Percentiles rank a stretch among this genome's conserved stretches.
These are phyloP conservation scores for Trypanosomatidae sp. DNA, from an alignment of 208 protist genomes.

Conservation along the genomic window DNA sequence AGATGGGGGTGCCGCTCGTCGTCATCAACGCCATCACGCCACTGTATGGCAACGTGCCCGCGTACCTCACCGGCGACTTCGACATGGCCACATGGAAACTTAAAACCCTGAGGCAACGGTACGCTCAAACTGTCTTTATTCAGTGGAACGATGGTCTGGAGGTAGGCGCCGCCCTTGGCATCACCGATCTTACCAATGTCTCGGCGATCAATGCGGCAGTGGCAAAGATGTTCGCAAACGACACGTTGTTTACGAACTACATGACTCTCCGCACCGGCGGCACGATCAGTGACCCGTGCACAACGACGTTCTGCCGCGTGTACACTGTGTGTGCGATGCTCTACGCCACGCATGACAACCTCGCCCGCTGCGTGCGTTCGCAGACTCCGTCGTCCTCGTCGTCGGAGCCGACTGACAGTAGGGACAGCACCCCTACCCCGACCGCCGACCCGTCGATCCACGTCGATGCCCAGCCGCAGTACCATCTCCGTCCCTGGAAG, in stretches of 20 bases:
- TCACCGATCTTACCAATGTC: constrained; percentile 36
- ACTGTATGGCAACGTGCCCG: constrained; percentile 58
- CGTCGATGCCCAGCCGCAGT: constrained; percentile 29
- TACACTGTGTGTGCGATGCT: constrained; percentile 56
- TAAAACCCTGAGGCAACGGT: constrained; percentile 48
- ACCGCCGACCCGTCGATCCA: constrained; percentile 8
- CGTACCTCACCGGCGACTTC: constrained; percentile 64
- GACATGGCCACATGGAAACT: constrained; percentile 28
- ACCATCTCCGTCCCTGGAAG: constrained; percentile 45
- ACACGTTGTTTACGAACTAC: constrained; percentile 51
- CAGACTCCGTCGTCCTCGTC: constrained; percentile 5
- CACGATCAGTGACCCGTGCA: constrained; percentile 33
- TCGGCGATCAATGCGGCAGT: constrained; percentile 22
- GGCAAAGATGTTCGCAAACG: constrained; percentile 32
- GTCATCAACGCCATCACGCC: constrained; percentile 26
- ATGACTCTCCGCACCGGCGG: constrained; percentile 52
- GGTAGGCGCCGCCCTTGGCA: constrained; percentile 41
- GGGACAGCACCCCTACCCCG: constrained; percentile 1
- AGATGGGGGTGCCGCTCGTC: constrained; percentile 28
- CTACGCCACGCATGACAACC: constrained; percentile 31
- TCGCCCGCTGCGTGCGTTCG: constrained; percentile 35
- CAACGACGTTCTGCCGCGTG: constrained; percentile 48
- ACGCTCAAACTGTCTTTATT: constrained; percentile 19
- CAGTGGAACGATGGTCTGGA: constrained; percentile 39
- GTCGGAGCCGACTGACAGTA: constrained; percentile 7